Base-by-base conservation (phyloP, 139 green algal genomes). In the Edaphochlamys debaryana region DNA sequence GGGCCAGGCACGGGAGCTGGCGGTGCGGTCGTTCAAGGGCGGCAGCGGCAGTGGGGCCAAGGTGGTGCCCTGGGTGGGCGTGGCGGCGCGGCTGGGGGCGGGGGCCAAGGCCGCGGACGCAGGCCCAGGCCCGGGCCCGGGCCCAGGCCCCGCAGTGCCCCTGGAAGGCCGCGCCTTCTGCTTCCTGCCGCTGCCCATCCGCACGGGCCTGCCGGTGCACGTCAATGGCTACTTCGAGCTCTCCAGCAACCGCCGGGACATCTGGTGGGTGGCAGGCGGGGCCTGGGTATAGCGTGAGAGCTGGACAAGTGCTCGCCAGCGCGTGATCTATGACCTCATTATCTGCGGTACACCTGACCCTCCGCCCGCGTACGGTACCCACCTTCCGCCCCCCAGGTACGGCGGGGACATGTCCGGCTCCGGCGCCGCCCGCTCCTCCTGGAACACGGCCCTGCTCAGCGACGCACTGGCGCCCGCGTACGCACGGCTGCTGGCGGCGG, bases 141-240 rank as follows among this genome's bases (percentile, higher is more conserved):
- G 45, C 45, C 42, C n/a, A 37, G 73, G 9, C 11, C 54, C 36
- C 32, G 54, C 6, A n/a, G 56, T 19, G 23, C 36, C 45, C 5
- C 48, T 69, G 11, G 82, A 77, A 4, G 93, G 94, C 30, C 88
- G 84, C 20, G 94, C 94, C 1, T 97, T 95, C 74, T 96, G 93
- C 85, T 97, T 97, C 86, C 88, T 97, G 71, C 94, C 93, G 13
- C 91, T 97, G 30, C 94, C 94, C 6, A 73, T 94, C 25, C 41
- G 30, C 22, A 96, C 92, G 0, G 86, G 87, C 4, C 91, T 97
- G 58, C 92, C 93, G 0, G 89, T 95, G 41, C 92, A 96, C 64
- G 80, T 96, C 67, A 97, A 97, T 83, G 94, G 81, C 40, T 96
- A 93, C 78, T 97, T 96, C 74, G 94, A 97, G 91, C 92, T 97